These are phyloP conservation scores for Mytilinidion resinicola DNA, from an alignment of 495 filamentous ascomycete genomes.

Conservation along the genomic window DNA sequence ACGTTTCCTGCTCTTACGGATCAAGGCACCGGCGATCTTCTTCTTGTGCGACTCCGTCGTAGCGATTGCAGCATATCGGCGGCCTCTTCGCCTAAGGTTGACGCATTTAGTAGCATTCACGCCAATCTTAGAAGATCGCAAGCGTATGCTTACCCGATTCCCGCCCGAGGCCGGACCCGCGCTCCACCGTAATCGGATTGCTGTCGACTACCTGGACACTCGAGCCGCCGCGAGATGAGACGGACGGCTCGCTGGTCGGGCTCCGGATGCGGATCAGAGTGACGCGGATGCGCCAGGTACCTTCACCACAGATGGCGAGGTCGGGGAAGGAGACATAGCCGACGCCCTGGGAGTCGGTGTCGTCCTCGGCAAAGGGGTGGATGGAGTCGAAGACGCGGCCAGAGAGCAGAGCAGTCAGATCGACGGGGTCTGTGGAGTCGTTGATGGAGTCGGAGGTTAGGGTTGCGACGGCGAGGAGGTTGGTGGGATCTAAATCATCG, in stretches of 20 bases:
- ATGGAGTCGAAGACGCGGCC: conserved; percentile 24
- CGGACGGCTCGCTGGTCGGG: conserved; percentile 11
- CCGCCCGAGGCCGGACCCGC: conserved; percentile 4
- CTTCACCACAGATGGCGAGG: conserved; percentile 32
- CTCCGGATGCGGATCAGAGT: conserved; percentile 31
- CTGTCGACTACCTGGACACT: conserved; percentile 31
- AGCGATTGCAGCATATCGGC: not conserved
- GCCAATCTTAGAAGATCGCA: conserved; percentile 13
- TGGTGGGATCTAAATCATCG: conserved; percentile 15
- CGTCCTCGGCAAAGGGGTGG: conserved; percentile 23
- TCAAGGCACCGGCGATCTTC: not conserved
- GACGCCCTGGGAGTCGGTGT: conserved; percentile 21
- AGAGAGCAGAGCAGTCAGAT: conserved; percentile 13
- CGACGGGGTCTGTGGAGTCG: conserved; percentile 9
- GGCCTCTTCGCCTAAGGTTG: not conserved
- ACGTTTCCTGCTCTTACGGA: too few species aligned
- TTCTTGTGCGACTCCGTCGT: not conserved
- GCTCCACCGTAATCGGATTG: conserved; percentile 31
- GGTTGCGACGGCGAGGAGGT: conserved; percentile 22
- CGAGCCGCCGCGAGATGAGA: conserved; percentile 16
- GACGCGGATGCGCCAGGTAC: conserved; percentile 32
- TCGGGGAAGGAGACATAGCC: conserved; percentile 35
- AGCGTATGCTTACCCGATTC: conserved; percentile 26
- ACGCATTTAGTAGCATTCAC: not conserved
- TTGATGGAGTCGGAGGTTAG: conserved; percentile 16